Evolutionary conservation across 768 basidiomycete species (phyloP), one percentile per base, ranked within the genome.

Genomic region (Tricholomella constricta): DNA sequence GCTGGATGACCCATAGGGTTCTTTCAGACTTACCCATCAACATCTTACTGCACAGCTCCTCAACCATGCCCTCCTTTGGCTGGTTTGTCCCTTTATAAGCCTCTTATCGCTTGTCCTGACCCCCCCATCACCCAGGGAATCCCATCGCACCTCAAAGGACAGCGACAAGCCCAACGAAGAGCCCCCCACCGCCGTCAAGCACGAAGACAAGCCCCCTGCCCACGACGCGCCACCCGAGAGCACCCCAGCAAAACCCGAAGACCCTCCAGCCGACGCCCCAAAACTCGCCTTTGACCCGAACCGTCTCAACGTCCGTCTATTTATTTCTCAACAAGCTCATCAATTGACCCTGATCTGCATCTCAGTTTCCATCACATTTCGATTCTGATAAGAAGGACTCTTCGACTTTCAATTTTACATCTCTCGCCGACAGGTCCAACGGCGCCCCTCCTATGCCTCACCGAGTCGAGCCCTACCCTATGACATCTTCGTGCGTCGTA

Each of bases 391-490:
- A 76, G 67, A 71, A 69, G 57, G 64, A 59, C 44, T 55, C 46
- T 22, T 8, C 25, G 34, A 6, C 61, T 54, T 54, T 41, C 57
- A 61, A 52, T 38, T 55, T 67, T 57, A 45, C 61, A 12, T 19
- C 59, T 15, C 52, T 57, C 32, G 45, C 61, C 37, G 41, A 55
- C 55, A 54, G 53, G 51, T 56, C 62, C 34, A 36, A 52, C 44
- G 61, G 54, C 51, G 56, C 56, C 43, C 43, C 57, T 15, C 59
- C 70, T 54, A 83, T 82, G 81, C 80, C 82, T 41, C 78, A 77
- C 62, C 76, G 81, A 26, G 78, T 83, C 54, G 66, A 67, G 48
- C 64, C 68, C 15, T 58, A 54, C 49, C 54, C 62, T 46, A 64
- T 67, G 69, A 67, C 69, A 29, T 69, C 70, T 45, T 58, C 61